Base-by-base conservation (phyloP, 805 yeast genomes). In the Yarrowia deformans region DNA sequence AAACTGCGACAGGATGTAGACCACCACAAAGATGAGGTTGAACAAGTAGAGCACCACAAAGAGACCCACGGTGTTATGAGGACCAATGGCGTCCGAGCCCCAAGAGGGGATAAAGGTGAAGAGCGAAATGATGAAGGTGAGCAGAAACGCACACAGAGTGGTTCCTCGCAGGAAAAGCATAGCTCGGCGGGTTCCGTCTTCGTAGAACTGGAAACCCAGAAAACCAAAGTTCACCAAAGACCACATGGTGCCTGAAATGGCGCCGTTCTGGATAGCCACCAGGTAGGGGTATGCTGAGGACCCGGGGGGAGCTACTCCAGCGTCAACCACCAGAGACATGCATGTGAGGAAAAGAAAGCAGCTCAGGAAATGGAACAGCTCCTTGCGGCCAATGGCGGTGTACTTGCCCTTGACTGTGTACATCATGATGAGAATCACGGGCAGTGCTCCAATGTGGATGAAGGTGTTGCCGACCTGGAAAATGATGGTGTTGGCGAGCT, bases 381-480 rank as follows among this genome's bases (percentile, higher is more conserved):
- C 99, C 13, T 87, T 83, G 71, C 98, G 84, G 4, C 98, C 98
- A 70, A 95, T 93, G 13, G 98, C 98, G 0, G 99, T 95, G 77
- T 91, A 93, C 81, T 94, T 92, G 70, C 88, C 82, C 76, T 93
- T 83, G 54, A 93, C 87, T 73, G 90, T 88, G 81, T 88, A 90
- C 13, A 93, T 82, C 69, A 93, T 90, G 73, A 92, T 84, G 63
- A 88, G 81, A 45, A 90, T 72, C 50, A 91, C 84, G 8, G 84
- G 79, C 42, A 95, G 79, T 0, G 91, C 87, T 0, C 90, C 92
- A 67, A 94, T 87, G 75, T 93, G 91, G 23, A 93, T 85, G 76
- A 94, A 90, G 8, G 97, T 92, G 71, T 89, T 90, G 37, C 97
- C 98, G 14, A 91, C 83, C 77, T 91, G 91, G 80, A 93, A 94